Evolutionary conservation across 768 basidiomycete species (phyloP), one percentile per base, ranked within the genome.

Genomic region (Lactarius tabidus): DNA sequence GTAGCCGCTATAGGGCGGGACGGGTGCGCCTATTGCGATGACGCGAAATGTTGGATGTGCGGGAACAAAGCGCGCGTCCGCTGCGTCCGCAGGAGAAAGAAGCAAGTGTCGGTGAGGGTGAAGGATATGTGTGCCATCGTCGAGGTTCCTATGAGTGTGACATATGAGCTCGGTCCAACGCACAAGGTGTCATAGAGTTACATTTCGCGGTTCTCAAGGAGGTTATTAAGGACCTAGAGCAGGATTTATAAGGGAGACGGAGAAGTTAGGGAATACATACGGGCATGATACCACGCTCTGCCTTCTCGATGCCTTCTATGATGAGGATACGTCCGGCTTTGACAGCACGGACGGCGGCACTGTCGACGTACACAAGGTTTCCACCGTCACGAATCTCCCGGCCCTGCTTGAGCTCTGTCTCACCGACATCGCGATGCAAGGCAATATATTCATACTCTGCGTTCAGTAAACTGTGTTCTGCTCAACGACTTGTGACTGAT

Each of bases 151-250:
- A 64, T 18, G 48, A 20, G 20, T 4, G 35, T 14, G 6, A 10
- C 1, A 43, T 60, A 2, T n/a, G 60, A 61, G 26, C 15, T 56
- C 6, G 57, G 31, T 23, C 29, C 36, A 41, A 33, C n/a, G 23
- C 23, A 63, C 33, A 10, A 17, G n/a, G 29, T 33, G 8, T 38
- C 31, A 6, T 39, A 31, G 7, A 61, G 76, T 54, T 70, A 85
- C 85, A 89, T 85, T 75, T 89, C 87, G n/a, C 87, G 77, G 71
- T 87, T 88, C 74, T 89, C 87, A 51, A 89, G 70, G 6, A 89
- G 76, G 72, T 88, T 89, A 69, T 88, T 88, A 6, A 89, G 77
- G 18, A 88, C 65, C 75, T 74, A 48, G 10, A 20, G 6, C 26
- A 0, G 33, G 14, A 14, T 48, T 36, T 26, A 26, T 53, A 5